phyloP scores from a whole-genome alignment of 371 early-diverging fungal genomes.

The Saksenaea oblongispora region DNA sequence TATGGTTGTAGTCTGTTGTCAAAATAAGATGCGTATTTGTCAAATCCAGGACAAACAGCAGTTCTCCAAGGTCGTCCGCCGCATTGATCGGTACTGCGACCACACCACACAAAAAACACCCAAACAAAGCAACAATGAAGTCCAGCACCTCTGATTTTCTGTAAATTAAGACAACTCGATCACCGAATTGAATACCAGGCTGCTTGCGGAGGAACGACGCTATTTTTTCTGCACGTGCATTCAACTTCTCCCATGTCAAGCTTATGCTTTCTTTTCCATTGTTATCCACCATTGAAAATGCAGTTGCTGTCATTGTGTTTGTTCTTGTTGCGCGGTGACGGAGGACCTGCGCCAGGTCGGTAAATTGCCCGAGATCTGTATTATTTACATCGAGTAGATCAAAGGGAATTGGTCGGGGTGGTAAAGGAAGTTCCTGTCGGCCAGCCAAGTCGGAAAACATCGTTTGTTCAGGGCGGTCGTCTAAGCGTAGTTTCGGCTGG shows the following conservation, averaged over 20 bases:
- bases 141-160: slow-evolving; percentile 75
- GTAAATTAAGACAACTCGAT: slow-evolving; percentile 72
- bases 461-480: slow-evolving; percentile 3
- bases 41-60: slow-evolving; percentile 67
- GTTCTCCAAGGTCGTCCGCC: slow-evolving; percentile 74
- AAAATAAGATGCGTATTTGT: slow-evolving; percentile 64
- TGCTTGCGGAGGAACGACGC: slow-evolving; percentile 64
- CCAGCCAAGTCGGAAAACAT: slow-evolving; percentile 30
- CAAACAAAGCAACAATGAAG: slow-evolving; percentile 71
- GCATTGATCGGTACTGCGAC: slow-evolving; percentile 81
- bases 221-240: slow-evolving; percentile 68
- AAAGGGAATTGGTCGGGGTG: slow-evolving; percentile 35
- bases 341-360: slow-evolving; percentile 54
- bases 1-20: slow-evolving; percentile 76
- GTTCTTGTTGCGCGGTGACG: slow-evolving; percentile 49
- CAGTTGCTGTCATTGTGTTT: slow-evolving; percentile 47
- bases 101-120: slow-evolving; percentile 77
- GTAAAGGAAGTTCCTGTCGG: slow-evolving; percentile 33
- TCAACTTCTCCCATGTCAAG: slow-evolving; percentile 74
- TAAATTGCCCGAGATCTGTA: slow-evolving; percentile 38
- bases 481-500: slow-evolving; percentile 8
- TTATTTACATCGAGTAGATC: slow-evolving; percentile 26
- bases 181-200: slow-evolving; percentile 55
- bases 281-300: slow-evolving; percentile 66
- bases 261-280: slow-evolving; percentile 66